A percentile compares a stretch with the other conserved stretches of the same genome.
These are phyloP conservation scores for Phaeomoniella chlamydospora DNA, from an alignment of 2,329 filamentous ascomycete species.

Conservation along the genomic window DNA sequence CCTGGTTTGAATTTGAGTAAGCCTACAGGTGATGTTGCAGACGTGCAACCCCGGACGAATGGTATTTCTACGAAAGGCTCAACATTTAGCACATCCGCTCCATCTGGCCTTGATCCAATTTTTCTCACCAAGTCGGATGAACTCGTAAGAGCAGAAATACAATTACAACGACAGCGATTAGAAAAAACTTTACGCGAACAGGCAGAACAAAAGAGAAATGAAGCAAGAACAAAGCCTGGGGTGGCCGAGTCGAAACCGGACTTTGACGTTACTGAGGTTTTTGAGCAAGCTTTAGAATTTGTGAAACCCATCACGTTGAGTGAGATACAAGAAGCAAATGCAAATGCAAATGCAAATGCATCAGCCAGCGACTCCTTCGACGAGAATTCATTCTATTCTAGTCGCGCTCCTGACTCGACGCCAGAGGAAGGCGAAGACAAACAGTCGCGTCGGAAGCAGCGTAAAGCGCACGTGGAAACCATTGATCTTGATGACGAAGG, in stretches of 20 bases:
- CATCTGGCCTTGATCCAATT: constrained; percentile 64
- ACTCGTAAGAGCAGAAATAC: constrained; percentile 66
- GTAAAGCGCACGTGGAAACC: neutral
- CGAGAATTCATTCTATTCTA: constrained; percentile 92
- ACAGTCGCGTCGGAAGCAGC: neutral
- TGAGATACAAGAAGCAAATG: constrained; percentile 26
- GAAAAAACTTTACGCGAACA: constrained; percentile 68
- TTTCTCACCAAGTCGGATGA: constrained; percentile 76
- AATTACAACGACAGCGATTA: constrained; percentile 65
- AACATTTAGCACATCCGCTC: constrained; percentile 31
- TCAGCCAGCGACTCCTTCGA: constrained; percentile 73
- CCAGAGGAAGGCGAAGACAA: constrained; percentile 28
- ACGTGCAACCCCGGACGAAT: constrained; percentile 4
- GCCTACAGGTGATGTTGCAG: neutral
- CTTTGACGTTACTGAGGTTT: constrained; percentile 58
- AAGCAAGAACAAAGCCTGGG: constrained; percentile 32
- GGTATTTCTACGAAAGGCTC: constrained; percentile 10
- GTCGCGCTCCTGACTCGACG: constrained; percentile 67
- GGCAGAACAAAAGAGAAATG: constrained; percentile 47
- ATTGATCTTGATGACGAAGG: neutral
- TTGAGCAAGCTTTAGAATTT: constrained; percentile 54
- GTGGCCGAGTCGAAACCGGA: constrained; percentile 42
- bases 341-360: constrained; percentile 44
- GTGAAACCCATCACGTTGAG: constrained; percentile 48
- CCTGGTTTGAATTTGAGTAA: neutral